These are phyloP conservation scores for Cladosporium oxysporum DNA, from an alignment of 2,329 filamentous ascomycete genomes.

Conservation along the genomic window DNA sequence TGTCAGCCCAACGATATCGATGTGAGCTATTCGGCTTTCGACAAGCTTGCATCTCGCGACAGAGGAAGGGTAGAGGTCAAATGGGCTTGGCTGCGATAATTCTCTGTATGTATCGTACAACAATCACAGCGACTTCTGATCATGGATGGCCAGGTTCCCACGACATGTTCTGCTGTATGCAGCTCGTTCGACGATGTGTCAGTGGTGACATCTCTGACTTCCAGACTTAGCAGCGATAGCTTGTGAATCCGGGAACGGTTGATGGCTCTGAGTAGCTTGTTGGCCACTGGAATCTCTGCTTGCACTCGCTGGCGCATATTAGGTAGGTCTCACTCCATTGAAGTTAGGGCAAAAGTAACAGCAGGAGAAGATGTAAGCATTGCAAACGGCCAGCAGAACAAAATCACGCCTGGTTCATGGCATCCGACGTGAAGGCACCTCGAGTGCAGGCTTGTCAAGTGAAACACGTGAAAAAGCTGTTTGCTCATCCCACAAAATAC, in stretches of 20 bases:
- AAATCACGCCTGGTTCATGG: neutral
- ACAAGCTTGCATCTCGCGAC: conserved; percentile 43
- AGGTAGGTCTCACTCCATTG: neutral
- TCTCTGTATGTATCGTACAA: neutral
- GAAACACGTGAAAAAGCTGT: conserved; percentile 12
- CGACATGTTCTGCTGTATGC: neutral
- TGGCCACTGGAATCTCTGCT: neutral
- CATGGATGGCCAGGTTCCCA: neutral
- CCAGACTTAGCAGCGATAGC: neutral
- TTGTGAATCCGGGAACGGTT: neutral
- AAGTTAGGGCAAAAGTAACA: neutral
- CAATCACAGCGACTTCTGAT: neutral
- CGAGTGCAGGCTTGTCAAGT: neutral
- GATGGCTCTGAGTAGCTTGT: neutral
- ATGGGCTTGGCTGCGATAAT: conserved; percentile 37
- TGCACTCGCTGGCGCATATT: neutral
- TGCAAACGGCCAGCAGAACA: neutral
- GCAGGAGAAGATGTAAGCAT: neutral
- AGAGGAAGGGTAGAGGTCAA: conserved; percentile 35
- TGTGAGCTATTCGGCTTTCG: conserved; percentile 51
- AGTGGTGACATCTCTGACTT: neutral
- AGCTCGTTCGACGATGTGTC: neutral
- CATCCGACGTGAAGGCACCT: neutral
- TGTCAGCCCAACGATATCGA: conserved; percentile 54
- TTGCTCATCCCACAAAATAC: conserved; percentile 13